Evolutionary conservation across 2,329 filamentous ascomycete genomes (phyloP).

Genomic region (Bisporella sp.): DNA sequence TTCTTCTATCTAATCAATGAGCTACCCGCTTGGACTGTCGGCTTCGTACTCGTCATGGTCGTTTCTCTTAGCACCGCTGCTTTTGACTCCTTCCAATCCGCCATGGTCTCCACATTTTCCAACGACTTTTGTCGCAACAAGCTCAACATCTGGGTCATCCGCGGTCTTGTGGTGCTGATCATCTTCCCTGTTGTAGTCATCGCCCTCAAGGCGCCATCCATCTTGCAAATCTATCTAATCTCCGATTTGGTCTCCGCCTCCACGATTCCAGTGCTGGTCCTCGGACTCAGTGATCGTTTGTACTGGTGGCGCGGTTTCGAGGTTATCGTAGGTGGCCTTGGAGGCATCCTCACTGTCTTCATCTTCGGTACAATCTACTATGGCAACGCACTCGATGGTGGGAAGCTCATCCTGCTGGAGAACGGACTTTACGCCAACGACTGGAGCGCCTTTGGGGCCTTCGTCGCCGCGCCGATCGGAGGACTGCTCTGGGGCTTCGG

Average conservation of each 20-base stretch:
- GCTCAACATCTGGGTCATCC: conserved; percentile 69
- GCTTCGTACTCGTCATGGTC: conserved; percentile 74
- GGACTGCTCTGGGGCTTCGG: conserved; percentile 64
- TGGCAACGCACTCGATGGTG: conserved; percentile 55
- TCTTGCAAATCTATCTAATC: conserved; percentile 78
- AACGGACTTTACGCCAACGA: conserved; percentile 69
- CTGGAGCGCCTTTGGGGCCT: conserved; percentile 79
- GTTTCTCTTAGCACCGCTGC: conserved; percentile 69
- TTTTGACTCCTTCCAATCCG: conserved; percentile 74
- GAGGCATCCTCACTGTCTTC: conserved; percentile 73
- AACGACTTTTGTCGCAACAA: conserved; percentile 82
- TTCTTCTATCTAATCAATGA: conserved; percentile 69
- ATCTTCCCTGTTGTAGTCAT: conserved; percentile 70
- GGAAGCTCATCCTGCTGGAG: conserved; percentile 62
- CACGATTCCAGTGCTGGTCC: conserved; percentile 64
- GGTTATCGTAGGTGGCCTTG: conserved; percentile 69
- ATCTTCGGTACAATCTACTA: conserved; percentile 77
- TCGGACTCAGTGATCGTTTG: conserved; percentile 59
- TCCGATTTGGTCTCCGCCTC: conserved; percentile 73
- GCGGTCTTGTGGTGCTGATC: conserved; percentile 59
- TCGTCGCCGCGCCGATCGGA: conserved; percentile 71
- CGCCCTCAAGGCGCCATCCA: conserved; percentile 65
- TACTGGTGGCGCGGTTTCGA: conserved; percentile 79
- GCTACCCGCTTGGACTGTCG: conserved; percentile 75
- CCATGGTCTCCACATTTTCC: conserved; percentile 78